A percentile compares a stretch with the other conserved stretches of the same genome.
Conservation (phyloP, 2,329 filamentous ascomycete genomes). For the Hypocreales sp. region DNA sequence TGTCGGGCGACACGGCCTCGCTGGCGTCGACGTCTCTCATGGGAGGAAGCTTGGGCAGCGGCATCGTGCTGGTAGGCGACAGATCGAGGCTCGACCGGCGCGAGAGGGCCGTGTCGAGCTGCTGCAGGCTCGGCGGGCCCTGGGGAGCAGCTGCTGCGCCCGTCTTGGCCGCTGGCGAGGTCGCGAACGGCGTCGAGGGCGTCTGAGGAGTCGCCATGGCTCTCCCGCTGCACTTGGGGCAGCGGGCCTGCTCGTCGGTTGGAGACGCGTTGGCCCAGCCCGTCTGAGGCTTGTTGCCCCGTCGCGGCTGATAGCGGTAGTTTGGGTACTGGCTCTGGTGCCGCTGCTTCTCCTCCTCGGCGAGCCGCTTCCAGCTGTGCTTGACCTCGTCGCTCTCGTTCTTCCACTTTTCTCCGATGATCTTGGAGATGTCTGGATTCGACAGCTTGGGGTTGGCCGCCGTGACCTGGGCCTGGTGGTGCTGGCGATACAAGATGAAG, state of each 20-base stretch:
- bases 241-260: slow-evolving; percentile 39
- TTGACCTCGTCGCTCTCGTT: slow-evolving; percentile 60
- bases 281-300: slow-evolving; percentile 26
- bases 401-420: slow-evolving; percentile 88
- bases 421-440: slow-evolving; percentile 94
- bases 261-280: slow-evolving; percentile 16
- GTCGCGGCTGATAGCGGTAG: slow-evolving; percentile 84
- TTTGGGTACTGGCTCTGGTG: slow-evolving; percentile 84
- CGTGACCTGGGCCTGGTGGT: slow-evolving; percentile 73
- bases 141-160: slow-evolving; percentile 8
- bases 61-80: slow-evolving; percentile 9
- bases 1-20: slow-evolving; percentile 29
- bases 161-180: slow-evolving; percentile 15
- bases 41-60: slow-evolving; percentile 8
- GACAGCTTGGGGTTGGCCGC: slow-evolving; percentile 73
- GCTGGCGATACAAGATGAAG: slow-evolving; percentile 93
- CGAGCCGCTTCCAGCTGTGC: slow-evolving; percentile 74
- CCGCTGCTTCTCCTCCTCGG: slow-evolving; percentile 82
- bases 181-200: slow-evolving; percentile 31
- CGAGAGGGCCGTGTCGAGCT: slow-evolving; percentile 9
- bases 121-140: slow-evolving; percentile 6
- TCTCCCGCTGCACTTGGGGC: slow-evolving; percentile 56
- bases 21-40: slow-evolving; percentile 19
- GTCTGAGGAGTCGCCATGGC: slow-evolving; percentile 48
- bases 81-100: slow-evolving; percentile 13